A percentile compares a stretch with the other conserved stretches of the same genome.
These are phyloP conservation scores for Candida tetrigidarum DNA, from an alignment of 1,139 yeast genomes.

Conservation along the genomic window DNA sequence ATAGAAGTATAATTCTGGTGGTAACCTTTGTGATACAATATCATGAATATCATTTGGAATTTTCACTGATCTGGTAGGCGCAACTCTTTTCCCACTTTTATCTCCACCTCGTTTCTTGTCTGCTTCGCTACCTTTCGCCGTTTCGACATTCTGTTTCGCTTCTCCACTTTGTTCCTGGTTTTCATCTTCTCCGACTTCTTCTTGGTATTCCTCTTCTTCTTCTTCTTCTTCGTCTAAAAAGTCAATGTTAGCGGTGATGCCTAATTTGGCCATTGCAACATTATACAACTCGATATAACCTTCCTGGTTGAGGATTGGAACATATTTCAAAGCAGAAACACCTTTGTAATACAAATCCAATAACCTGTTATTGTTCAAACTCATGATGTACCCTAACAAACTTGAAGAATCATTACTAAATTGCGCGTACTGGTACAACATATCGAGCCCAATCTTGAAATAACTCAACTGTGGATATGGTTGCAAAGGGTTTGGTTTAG, in stretches of 20 bases:
- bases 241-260: conserved; percentile 26
- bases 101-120: conserved; percentile 7
- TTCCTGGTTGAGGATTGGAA: conserved; percentile 71
- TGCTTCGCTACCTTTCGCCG: background rate
- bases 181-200: conserved; percentile 3
- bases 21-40: conserved; percentile 81
- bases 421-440: conserved; percentile 41
- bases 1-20: conserved; percentile 85
- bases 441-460: conserved; percentile 48
- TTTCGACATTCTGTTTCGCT: no score
- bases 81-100: conserved; percentile 4
- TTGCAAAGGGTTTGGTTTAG: conserved; percentile 48
- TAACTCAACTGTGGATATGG: conserved; percentile 49
- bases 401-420: conserved; percentile 30
- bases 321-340: conserved; percentile 42
- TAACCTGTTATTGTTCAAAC: conserved; percentile 42
- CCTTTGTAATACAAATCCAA: conserved; percentile 45
- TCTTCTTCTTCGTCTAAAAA: conserved; percentile 20
- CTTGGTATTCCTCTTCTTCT: conserved; percentile 7
- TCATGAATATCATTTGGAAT: conserved; percentile 85
- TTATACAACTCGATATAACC: conserved; percentile 71
- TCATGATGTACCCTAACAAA: conserved; percentile 39
- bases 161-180: background rate
- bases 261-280: conserved; percentile 43
- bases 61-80: conserved; percentile 24